These are phyloP conservation scores for Nicotiana tabacum DNA, from an alignment of 257 asterid species.

Conservation along the genomic window DNA sequence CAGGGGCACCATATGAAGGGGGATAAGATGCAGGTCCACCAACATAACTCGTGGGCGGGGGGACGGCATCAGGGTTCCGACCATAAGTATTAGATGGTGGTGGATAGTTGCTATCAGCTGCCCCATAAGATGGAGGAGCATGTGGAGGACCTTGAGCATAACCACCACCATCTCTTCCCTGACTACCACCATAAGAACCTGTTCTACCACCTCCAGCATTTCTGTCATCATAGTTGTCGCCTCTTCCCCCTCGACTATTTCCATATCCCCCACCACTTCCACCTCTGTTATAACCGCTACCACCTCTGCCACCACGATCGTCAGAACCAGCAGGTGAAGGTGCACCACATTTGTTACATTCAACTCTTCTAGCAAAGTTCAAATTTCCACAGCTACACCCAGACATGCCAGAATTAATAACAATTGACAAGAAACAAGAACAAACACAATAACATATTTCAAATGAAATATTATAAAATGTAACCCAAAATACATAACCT, in stretches of 20 bases:
- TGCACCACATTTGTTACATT: slow-evolving; percentile 95
- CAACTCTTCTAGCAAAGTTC: slow-evolving; percentile 98
- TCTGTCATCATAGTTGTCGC: slow-evolving; percentile 59
- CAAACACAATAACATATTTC: not conserved
- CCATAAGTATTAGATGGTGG: slow-evolving; percentile 64
- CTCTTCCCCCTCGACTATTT: slow-evolving; percentile 43
- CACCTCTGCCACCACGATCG: slow-evolving; percentile 75
- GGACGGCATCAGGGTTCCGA: slow-evolving; percentile 67
- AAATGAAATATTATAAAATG: not conserved
- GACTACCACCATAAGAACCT: slow-evolving; percentile 57
- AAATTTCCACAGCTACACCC: slow-evolving; percentile 92
- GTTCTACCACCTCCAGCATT: slow-evolving; percentile 64
- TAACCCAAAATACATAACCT: not conserved
- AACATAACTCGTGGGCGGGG: slow-evolving; percentile 84
- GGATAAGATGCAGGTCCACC: slow-evolving; percentile 90
- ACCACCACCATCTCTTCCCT: slow-evolving; percentile 67
- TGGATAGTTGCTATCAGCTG: slow-evolving; percentile 50
- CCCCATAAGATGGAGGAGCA: slow-evolving; percentile 68
- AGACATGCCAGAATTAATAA: slow-evolving; percentile 39
- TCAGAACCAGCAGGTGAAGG: slow-evolving; percentile 81
- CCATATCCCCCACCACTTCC: slow-evolving; percentile 34
- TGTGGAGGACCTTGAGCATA: slow-evolving; percentile 62
- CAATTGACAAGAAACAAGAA: slow-evolving; percentile 21
- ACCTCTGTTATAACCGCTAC: slow-evolving; percentile 36
- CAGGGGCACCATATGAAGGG: slow-evolving; percentile 89